Evolutionary conservation across 257 asterid genomes (phyloP), one percentile per base, ranked within the genome.

Genomic region (Linaria vulgaris): DNA sequence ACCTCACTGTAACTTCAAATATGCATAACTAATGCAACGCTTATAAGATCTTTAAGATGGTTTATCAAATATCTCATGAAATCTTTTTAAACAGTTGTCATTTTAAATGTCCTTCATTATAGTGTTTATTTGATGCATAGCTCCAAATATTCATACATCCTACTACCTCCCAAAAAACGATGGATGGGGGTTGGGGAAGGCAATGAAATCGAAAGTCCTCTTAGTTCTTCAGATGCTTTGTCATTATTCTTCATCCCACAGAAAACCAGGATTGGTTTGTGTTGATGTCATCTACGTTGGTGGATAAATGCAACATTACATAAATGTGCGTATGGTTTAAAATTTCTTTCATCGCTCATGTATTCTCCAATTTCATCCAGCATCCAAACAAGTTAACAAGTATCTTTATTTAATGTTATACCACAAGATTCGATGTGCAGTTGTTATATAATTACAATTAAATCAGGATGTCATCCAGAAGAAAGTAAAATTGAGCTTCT

Each of bases 221-320:
- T 27, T 3, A 51, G 21, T 11, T 8, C 24, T 24, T 3, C 6
- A 27, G 56, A 63, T 51, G 41, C 53, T 25, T 48, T 39, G n/a
- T 24, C 24, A 34, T 45, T 57, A 27, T 46, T 57, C 38, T 59
- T 53, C 24, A 66, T 16, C 38, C 69, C 54, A 52, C 64, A 61
- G 55, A 24, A 57, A 55, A 27, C 21, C 21, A 13, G 45, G 57
- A 14, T 25, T 46, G 65, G 15, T 21, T 47, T 12, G 59, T 53
- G 39, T n/a, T 17, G 44, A 50, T 52, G 48, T 0, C 17, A 44
- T 44, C 49, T 6, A n/a, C 13, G 17, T 44, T 0, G 17, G 9
- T n/a, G n/a, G n/a, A 43, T 12, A 57, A 50, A 65, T 48, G 54
- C 55, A 19, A 38, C 62, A 65, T 12, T 39, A 12, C 11, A 16